Conservation (phyloP, 148 eudicot genomes). For the Rhododendron ferrugineum region DNA sequence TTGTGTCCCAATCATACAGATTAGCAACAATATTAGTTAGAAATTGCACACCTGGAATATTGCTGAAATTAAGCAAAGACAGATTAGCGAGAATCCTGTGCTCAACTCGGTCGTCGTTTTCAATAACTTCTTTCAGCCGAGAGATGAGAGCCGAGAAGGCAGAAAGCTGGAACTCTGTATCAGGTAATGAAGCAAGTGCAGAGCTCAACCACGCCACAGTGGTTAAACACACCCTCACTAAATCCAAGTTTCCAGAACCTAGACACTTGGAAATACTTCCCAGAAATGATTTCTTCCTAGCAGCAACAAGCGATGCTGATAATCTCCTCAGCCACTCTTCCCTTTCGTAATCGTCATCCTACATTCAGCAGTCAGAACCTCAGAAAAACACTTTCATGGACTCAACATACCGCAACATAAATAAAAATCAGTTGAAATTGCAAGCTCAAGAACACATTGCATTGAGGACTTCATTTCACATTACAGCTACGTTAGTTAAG, state of each 20-base stretch:
- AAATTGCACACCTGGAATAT: slow-evolving; percentile 33
- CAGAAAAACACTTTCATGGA: slow-evolving; percentile 6
- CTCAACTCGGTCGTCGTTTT: slow-evolving; percentile 31
- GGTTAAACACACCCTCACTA: slow-evolving; percentile 36
- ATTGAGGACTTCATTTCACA: not conserved
- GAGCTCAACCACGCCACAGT: slow-evolving; percentile 49
- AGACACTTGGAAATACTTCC: slow-evolving; percentile 36
- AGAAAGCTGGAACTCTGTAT: slow-evolving; percentile 24
- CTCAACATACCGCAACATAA: not conserved
- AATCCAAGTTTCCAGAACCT: slow-evolving; percentile 26
- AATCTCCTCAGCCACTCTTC: slow-evolving; percentile 39
- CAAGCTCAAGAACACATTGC: not conserved
- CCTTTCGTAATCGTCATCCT: slow-evolving; percentile 37
- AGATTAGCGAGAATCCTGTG: slow-evolving; percentile 41
- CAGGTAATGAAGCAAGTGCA: slow-evolving; percentile 34
- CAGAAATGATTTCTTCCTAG: slow-evolving; percentile 37
- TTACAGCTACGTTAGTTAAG: not conserved
- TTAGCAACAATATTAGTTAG: not conserved
- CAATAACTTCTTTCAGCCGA: slow-evolving; percentile 23
- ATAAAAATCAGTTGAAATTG: not conserved
- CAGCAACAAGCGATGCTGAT: slow-evolving; percentile 42
- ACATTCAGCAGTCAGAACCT: slow-evolving; percentile 14
- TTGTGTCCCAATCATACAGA: too few relatives aligned
- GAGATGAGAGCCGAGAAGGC: slow-evolving; percentile 39
- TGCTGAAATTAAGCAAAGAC: slow-evolving; percentile 44